Conservation (phyloP, 176 grass and related monocot genomes). For the Eragrostis nindensis region DNA sequence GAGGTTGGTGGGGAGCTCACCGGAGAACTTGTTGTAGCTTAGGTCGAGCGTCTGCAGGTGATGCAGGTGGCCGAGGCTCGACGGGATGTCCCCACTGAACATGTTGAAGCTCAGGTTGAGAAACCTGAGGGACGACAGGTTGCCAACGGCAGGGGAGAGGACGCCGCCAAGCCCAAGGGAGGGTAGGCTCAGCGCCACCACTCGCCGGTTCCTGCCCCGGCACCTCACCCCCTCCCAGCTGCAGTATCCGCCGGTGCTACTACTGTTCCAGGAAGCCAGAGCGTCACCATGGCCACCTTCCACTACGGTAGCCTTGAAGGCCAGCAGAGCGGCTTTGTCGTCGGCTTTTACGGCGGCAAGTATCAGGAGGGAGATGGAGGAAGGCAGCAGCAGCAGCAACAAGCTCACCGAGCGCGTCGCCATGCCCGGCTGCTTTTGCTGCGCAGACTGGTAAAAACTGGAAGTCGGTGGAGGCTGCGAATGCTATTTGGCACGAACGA, state of each 20-base stretch:
- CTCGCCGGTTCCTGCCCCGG: not conserved
- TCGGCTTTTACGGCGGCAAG: not conserved
- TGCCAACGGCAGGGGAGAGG: too few relatives aligned
- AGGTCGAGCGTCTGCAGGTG: too few relatives aligned
- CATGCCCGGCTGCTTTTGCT: not conserved
- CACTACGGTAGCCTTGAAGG: too few relatives aligned
- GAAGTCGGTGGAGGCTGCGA: too few relatives aligned
- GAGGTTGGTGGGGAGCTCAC: too few relatives aligned
- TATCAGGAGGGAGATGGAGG: not conserved
- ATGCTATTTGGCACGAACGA: too few relatives aligned
- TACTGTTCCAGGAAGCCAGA: not conserved
- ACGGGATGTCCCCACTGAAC: too few relatives aligned
- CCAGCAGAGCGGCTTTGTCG: not conserved
- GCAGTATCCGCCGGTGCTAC: not conserved
- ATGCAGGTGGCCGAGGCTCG: too few relatives aligned
- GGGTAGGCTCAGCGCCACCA: constrained; percentile 1
- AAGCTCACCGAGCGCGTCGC: not conserved
- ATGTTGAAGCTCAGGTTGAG: too few relatives aligned
- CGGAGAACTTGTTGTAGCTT: too few relatives aligned
- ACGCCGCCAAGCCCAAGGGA: not conserved
- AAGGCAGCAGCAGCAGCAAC: not conserved
- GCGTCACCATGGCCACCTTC: not conserved
- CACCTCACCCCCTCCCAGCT: constrained; percentile 7
- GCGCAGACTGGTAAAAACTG: too few relatives aligned
- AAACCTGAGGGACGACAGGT: too few relatives aligned